A percentile compares a stretch with the other conserved stretches of the same genome.
These are phyloP conservation scores for Suillus variegatus DNA, from an alignment of 768 basidiomycete species.

Conservation along the genomic window DNA sequence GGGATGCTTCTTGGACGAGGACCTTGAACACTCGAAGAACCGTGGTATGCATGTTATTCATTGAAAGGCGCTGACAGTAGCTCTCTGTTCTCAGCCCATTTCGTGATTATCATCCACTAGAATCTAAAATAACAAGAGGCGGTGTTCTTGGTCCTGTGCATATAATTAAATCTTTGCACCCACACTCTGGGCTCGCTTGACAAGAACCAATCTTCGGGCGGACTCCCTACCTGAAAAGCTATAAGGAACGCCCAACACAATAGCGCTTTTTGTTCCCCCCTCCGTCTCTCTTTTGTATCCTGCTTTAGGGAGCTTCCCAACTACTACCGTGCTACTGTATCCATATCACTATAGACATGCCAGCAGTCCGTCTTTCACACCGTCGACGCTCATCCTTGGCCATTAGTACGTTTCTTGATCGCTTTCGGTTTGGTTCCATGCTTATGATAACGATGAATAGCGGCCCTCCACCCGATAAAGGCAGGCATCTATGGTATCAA, in stretches of 20 bases:
- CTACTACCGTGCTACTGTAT: constrained; percentile 13
- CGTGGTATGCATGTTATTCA: neutral
- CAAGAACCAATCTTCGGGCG: constrained; percentile 2
- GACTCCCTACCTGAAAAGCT: constrained; percentile 12
- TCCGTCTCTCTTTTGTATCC: constrained; percentile 22
- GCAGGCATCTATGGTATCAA: constrained; percentile 55
- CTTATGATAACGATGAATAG: neutral
- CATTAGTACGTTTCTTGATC: constrained; percentile 26
- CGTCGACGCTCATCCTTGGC: constrained; percentile 44
- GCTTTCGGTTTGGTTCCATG: neutral
- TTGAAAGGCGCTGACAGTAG: neutral
- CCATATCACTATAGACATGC: constrained; percentile 32
- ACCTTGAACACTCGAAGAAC: constrained; percentile 12
- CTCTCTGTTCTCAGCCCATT: neutral
- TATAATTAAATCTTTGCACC: neutral
- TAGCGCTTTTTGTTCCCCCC: constrained; percentile 21
- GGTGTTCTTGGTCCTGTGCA: constrained; percentile 16
- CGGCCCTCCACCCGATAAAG: constrained; percentile 44
- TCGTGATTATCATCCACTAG: neutral
- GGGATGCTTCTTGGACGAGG: neutral
- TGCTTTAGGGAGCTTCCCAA: constrained; percentile 16
- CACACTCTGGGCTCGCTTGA: constrained; percentile 10
- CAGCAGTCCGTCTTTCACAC: constrained; percentile 36
- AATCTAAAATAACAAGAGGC: neutral
- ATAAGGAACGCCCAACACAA: constrained; percentile 30